Evolutionary conservation across 75 land plant species (phyloP), one percentile per base, ranked within the genome.

Genomic region (Adiantum capillusveneris): DNA sequence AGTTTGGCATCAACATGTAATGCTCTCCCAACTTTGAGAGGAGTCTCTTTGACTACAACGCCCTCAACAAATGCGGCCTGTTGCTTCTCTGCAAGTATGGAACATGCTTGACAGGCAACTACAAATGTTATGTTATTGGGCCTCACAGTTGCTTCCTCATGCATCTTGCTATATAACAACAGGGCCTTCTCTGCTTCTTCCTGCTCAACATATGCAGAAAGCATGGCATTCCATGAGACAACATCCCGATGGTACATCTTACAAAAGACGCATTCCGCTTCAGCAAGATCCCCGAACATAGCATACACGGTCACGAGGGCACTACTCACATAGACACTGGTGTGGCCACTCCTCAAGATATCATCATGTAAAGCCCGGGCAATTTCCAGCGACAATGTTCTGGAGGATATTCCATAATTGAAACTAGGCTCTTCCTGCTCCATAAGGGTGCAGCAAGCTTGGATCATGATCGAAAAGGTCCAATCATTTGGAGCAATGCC

Each of bases 191-290:
- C 43, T n/a, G 62, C 36, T n/a, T 70, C 59, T 2, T 57, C 63
- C 14, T 52, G 44, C 41, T 75, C 66, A 12, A 68, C 63, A 62
- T 53, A 73, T 0, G 67, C 76, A 17, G 73, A 56, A 22, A 76
- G 21, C 28, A 77, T 44, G 9, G 80, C 64, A 28, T 71, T 81
- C 80, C 74, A 81, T 0, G 62, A 53, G n/a, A 77, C 77, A 11
- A 67, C 61, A 39, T 77, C 68, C 43, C 64, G 65, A 11, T 56
- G 18, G 16, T 11, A 26, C 57, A 77, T 62, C 37, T 59, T 60
- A 25, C 63, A 70, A 36, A 81, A 81, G 60, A 60, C 69, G 18
- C 61, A 73, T 46, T 24, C 21, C 3, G 84, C 80, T 44, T 58
- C 67, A 0, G 7, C 43, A 13, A 64, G 0, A 11, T 25, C 0